Percentiles rank a stretch among this genome's conserved stretches.
phyloP scores from a whole-genome alignment of 1,284 basidiomycete species.

The Moesziomyces globuligerus region DNA sequence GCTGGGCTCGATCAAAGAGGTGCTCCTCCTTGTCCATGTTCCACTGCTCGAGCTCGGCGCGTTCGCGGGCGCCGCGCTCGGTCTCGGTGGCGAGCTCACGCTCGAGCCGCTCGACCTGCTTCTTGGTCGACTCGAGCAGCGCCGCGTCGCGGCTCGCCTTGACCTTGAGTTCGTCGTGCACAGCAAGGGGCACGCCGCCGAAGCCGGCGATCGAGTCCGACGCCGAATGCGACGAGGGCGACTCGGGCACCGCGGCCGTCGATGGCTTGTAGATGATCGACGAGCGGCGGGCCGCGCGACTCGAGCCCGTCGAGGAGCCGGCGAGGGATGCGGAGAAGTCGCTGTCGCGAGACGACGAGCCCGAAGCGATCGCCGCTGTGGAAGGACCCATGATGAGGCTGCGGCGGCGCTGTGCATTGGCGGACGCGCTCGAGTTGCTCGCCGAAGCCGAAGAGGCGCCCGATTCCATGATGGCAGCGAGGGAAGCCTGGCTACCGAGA shows the following conservation, averaged over 20 bases:
- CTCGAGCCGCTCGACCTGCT: slow-evolving; percentile 52
- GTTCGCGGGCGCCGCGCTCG: slow-evolving; percentile 44
- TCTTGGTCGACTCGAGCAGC: slow-evolving; percentile 45
- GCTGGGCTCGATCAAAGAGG: slow-evolving; percentile 41
- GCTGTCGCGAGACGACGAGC: slow-evolving; percentile 33
- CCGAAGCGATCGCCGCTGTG: slow-evolving; percentile 4
- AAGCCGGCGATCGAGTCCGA: slow-evolving; percentile 31
- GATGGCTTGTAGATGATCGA: slow-evolving; percentile 53
- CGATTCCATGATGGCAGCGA: slow-evolving; percentile 38
- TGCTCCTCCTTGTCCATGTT: slow-evolving; percentile 49
- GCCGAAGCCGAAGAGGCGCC: slow-evolving; percentile 1
- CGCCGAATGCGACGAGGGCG: slow-evolving; percentile 18
- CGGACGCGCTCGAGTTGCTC: slow-evolving; percentile 3
- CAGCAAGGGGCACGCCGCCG: slow-evolving; percentile 42
- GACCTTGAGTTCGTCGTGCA: slow-evolving; percentile 57
- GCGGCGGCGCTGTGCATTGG: slow-evolving; percentile 34
- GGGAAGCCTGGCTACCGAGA: slow-evolving; percentile 48
- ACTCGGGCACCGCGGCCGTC: slow-evolving; percentile 24
- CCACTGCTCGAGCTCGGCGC: slow-evolving; percentile 57
- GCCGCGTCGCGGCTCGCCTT: slow-evolving; percentile 49
- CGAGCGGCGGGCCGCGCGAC: slow-evolving; percentile 30
- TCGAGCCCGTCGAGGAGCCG: slow-evolving; percentile 13
- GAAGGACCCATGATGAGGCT: slow-evolving; percentile 39
- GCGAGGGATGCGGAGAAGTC: slow-evolving; percentile 25
- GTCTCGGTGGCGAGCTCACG: slow-evolving; percentile 47